phyloP scores from a whole-genome alignment of 805 yeast genomes.

The Candida endomychidarum region DNA sequence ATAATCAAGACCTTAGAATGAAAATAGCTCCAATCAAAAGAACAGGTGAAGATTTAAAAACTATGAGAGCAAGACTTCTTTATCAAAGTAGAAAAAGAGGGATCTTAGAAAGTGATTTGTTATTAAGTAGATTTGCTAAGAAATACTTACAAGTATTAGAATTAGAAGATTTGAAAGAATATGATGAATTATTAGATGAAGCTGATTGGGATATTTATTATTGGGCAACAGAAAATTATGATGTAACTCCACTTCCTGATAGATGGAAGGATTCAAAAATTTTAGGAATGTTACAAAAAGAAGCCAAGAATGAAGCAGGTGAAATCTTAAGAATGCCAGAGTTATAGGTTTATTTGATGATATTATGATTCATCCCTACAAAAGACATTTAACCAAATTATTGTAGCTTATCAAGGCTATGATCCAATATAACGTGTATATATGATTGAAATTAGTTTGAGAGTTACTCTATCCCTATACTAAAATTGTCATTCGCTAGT shows the following conservation, averaged over 20 bases:
- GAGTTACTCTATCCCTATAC: too few relatives aligned
- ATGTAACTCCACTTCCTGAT: conserved; percentile 83
- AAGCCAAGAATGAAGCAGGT: conserved; percentile 68
- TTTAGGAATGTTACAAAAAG: conserved; percentile 63
- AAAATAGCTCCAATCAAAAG: conserved; percentile 80
- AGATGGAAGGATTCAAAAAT: conserved; percentile 73
- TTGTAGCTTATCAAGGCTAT: too few relatives aligned
- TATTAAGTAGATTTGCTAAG: conserved; percentile 83
- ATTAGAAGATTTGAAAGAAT: conserved; percentile 73
- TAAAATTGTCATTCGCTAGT: neutral
- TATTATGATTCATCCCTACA: too few relatives aligned
- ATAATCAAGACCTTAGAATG: conserved; percentile 32
- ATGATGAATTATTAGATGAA: conserved; percentile 82
- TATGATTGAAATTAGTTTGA: too few relatives aligned
- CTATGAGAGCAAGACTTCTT: conserved; percentile 80
- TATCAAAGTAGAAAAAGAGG: conserved; percentile 96
- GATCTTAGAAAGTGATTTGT: conserved; percentile 86
- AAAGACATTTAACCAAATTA: too few relatives aligned
- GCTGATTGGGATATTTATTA: conserved; percentile 99
- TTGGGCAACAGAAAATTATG: conserved; percentile 89
- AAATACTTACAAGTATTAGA: conserved; percentile 60
- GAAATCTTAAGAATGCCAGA: conserved; percentile 86
- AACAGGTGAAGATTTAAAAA: conserved; percentile 66
- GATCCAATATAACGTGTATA: too few relatives aligned
- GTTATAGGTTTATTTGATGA: too few relatives aligned